Evolutionary conservation across 352 stramenopile species (phyloP).

Genomic region (Phytopythium chamaehyphon): DNA sequence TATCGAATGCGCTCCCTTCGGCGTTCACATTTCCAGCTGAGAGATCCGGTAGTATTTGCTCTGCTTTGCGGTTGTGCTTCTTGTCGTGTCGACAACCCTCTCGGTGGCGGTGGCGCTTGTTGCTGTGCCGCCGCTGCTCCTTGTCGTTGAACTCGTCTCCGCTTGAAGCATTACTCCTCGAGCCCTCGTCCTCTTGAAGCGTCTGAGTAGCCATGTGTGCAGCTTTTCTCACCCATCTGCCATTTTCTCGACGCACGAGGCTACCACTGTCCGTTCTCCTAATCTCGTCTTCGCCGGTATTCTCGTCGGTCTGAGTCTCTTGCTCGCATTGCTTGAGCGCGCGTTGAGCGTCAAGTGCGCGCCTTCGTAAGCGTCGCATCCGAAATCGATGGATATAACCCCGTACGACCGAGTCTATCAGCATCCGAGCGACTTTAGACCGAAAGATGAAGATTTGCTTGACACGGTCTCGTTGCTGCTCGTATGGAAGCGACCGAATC

Average conservation of each 20-base stretch:
- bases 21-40: not conserved
- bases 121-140: not conserved
- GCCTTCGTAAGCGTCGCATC: constrained; percentile 15
- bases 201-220: not conserved
- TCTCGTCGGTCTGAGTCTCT: constrained; percentile 1
- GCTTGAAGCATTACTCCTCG: not conserved
- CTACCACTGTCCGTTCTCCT: not conserved
- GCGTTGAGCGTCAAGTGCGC: not conserved
- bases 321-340: not conserved
- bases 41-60: constrained; percentile 4
- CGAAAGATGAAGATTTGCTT: constrained; percentile 85
- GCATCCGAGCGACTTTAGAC: constrained; percentile 71
- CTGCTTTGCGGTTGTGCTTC: not conserved
- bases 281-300: not conserved
- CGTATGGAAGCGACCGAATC: constrained; percentile 72
- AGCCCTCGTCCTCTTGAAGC: not conserved
- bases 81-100: constrained; percentile 1
- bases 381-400: constrained; percentile 63
- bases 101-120: not conserved
- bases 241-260: not conserved
- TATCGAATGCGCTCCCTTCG: no score
- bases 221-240: not conserved
- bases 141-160: not conserved
- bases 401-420: constrained; percentile 62
- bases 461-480: constrained; percentile 75